Evolutionary conservation across 768 basidiomycete species (phyloP).

Genomic region (Cystobasidium tubakii): DNA sequence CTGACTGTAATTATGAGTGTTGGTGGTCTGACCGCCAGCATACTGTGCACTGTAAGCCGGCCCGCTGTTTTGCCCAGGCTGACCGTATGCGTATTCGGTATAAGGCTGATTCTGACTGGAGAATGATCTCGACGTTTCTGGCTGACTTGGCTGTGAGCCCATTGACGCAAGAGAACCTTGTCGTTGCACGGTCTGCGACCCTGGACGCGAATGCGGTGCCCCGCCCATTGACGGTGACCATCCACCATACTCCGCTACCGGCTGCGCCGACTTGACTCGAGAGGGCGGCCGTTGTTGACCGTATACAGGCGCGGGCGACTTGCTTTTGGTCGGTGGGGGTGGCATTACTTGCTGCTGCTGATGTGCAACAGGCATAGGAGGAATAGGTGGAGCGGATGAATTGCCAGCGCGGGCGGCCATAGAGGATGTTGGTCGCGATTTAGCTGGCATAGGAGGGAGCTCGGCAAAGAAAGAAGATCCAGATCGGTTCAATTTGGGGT

Average conservation of each 20-base stretch:
- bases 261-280: not conserved
- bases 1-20: too few relatives aligned
- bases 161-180: not conserved
- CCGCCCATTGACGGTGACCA: slow-evolving; percentile 1
- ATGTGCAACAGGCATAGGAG: not conserved
- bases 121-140: not conserved
- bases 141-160: slow-evolving; percentile 1
- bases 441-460: slow-evolving; percentile 19
- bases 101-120: not conserved
- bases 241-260: not conserved
- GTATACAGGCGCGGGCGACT: slow-evolving; percentile 5
- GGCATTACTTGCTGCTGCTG: slow-evolving; percentile 10
- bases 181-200: not conserved
- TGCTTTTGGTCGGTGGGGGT: slow-evolving; percentile 27
- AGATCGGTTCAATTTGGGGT: slow-evolving; percentile 17
- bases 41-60: not conserved
- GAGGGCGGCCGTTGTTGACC: not conserved
- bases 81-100: not conserved
- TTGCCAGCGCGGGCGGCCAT: not conserved
- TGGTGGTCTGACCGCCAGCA: not conserved
- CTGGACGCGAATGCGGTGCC: not conserved
- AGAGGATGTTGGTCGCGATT: slow-evolving; percentile 8
- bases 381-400: not conserved
- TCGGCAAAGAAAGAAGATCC: slow-evolving; percentile 34
- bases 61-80: not conserved